These are phyloP conservation scores for Lumnitzera littorea DNA, from an alignment of 345 rosid species.

Conservation along the genomic window DNA sequence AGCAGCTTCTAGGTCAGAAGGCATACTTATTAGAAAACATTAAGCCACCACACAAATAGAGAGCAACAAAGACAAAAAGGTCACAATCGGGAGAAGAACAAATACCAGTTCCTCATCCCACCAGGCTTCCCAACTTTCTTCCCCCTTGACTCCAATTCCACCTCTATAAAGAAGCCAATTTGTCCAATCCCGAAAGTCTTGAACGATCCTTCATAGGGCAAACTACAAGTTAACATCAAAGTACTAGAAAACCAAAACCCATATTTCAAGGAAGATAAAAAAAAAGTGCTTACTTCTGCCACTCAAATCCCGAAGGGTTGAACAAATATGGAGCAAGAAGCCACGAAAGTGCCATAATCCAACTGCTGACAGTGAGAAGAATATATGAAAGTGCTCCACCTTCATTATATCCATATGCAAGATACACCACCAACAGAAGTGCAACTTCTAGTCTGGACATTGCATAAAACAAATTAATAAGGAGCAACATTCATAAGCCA, in stretches of 20 bases:
- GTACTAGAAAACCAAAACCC: constrained; percentile 1
- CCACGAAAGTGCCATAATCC: constrained; percentile 96
- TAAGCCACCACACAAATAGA: too few relatives aligned
- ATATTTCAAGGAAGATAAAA: constrained; percentile 6
- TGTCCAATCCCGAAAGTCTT: constrained; percentile 98
- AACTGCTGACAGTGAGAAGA: constrained; percentile 88
- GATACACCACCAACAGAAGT: constrained; percentile 70
- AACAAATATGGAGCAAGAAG: constrained; percentile 93
- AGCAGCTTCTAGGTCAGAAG: too few relatives aligned
- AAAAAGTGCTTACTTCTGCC: constrained; percentile 74
- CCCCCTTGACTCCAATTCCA: constrained; percentile 98
- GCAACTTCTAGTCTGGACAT: constrained; percentile 70
- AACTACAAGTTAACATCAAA: constrained; percentile 11
- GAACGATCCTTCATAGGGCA: constrained; percentile 55
- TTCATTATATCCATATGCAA: constrained; percentile 75
- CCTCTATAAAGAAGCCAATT: constrained; percentile 99
- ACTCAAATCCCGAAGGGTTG: constrained; percentile 97
- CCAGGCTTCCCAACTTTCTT: constrained; percentile 99
- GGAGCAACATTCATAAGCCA: constrained; percentile 1
- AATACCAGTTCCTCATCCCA: constrained; percentile 98
- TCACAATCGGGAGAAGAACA: constrained; percentile 2
- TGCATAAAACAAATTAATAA: constrained; percentile 10
- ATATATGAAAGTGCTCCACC: constrained; percentile 74
- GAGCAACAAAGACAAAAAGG: neutral
- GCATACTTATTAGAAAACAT: too few relatives aligned